phyloP scores from a whole-genome alignment of 768 basidiomycete genomes.

The Tubosaeta sp. region DNA sequence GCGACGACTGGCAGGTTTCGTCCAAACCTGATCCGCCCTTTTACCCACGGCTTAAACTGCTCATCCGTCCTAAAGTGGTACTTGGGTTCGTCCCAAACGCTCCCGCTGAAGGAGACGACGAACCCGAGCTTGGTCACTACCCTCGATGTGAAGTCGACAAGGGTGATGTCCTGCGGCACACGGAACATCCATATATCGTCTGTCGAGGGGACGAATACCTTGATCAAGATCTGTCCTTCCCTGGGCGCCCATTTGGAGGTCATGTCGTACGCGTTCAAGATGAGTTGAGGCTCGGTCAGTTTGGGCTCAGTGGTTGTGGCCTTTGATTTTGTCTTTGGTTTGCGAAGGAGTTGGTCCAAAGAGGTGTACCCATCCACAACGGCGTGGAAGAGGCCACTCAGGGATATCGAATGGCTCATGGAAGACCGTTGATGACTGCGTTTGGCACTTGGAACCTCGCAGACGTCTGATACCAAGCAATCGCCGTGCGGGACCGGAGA shows the following conservation, averaged over 20 bases:
- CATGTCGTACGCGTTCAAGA: neutral
- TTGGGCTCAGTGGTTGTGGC: neutral
- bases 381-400: conserved; percentile 11
- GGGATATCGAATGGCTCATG: conserved; percentile 13
- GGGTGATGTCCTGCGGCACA: conserved; percentile 29
- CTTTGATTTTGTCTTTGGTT: conserved; percentile 5
- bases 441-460: neutral
- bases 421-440: conserved; percentile 10
- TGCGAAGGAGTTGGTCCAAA: conserved; percentile 19
- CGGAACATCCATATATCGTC: conserved; percentile 39
- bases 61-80: conserved; percentile 31
- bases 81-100: conserved; percentile 24
- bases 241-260: conserved; percentile 29
- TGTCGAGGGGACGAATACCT: conserved; percentile 36
- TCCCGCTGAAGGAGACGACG: conserved; percentile 31
- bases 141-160: conserved; percentile 29
- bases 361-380: conserved; percentile 13
- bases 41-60: conserved; percentile 33
- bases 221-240: conserved; percentile 35
- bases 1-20: conserved; percentile 35
- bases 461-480: neutral
- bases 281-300: neutral
- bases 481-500: neutral
- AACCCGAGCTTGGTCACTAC: conserved; percentile 37
- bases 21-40: conserved; percentile 29